Conservation (phyloP, 2,329 filamentous ascomycete species). For the Fusarium sp. region DNA sequence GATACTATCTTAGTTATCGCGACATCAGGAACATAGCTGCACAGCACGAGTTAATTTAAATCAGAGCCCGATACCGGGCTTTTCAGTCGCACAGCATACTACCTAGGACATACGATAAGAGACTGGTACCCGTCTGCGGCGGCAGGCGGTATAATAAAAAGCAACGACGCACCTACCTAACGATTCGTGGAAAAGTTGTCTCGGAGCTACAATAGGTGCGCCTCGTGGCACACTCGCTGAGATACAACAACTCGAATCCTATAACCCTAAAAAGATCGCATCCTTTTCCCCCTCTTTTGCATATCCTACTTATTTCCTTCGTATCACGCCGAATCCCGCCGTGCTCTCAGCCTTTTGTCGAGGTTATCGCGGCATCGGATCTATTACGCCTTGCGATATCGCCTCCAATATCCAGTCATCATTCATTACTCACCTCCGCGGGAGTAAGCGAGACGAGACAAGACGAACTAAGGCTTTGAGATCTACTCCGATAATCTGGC, state of each 20-base stretch:
- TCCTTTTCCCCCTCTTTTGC: conserved; percentile 20
- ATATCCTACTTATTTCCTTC: not conserved
- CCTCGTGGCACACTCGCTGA: conserved; percentile 12
- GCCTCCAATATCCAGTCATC: conserved; percentile 1
- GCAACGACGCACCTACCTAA: not conserved
- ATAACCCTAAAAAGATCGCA: conserved; percentile 18
- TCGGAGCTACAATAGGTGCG: conserved; percentile 5
- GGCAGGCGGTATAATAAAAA: conserved; percentile 21
- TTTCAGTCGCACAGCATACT: conserved; percentile 13
- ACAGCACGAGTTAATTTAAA: conserved; percentile 1
- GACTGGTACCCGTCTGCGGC: conserved; percentile 5
- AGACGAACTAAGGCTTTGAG: conserved; percentile 11
- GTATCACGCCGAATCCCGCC: conserved; percentile 5
- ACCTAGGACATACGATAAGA: conserved; percentile 16
- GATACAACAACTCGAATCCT: conserved; percentile 8
- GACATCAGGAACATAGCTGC: conserved; percentile 14
- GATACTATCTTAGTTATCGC: conserved; percentile 21
- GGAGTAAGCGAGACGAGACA: conserved; percentile 21
- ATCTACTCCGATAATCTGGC: conserved; percentile 14
- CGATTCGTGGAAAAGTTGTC: not conserved
- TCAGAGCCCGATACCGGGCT: conserved; percentile 27
- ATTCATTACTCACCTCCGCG: not conserved
- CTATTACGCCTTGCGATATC: conserved; percentile 11
- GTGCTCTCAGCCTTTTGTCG: conserved; percentile 4
- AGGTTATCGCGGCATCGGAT: conserved; percentile 14